phyloP scores from a whole-genome alignment of 805 yeast genomes.

The Wickerhamomyces chaumierensis region DNA sequence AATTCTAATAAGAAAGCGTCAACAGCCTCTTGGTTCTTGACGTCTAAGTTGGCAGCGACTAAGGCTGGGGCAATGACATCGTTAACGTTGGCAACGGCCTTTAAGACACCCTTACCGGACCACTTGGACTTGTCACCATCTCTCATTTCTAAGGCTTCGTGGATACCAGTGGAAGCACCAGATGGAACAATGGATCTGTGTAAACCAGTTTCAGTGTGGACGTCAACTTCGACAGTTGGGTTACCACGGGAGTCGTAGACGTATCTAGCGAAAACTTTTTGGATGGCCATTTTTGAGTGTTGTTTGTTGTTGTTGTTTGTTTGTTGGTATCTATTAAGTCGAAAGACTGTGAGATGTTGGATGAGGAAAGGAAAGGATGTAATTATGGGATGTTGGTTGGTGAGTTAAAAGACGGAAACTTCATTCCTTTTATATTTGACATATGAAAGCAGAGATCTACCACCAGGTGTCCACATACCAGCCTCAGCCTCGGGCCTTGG shows the following conservation, averaged over 20 bases:
- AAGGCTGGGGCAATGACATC: constrained; percentile 91
- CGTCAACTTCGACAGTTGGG: constrained; percentile 98
- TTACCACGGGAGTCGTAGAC: constrained; percentile 99
- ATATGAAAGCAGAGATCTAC: too few relatives aligned
- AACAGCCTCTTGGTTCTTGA: constrained; percentile 74
- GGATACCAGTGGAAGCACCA: constrained; percentile 99
- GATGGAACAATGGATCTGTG: constrained; percentile 98
- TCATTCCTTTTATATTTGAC: background rate
- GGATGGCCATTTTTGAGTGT: constrained; percentile 60
- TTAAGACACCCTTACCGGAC: constrained; percentile 97
- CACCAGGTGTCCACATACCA: background rate
- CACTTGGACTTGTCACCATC: constrained; percentile 96
- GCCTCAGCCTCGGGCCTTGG: too few relatives aligned
- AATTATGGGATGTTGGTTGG: too few relatives aligned
- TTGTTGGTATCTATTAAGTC: background rate
- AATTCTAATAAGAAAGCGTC: constrained; percentile 78
- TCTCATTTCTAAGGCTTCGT: constrained; percentile 97
- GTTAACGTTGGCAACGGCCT: constrained; percentile 96
- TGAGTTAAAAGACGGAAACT: too few relatives aligned
- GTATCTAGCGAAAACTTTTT: constrained; percentile 87
- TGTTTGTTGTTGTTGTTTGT: background rate
- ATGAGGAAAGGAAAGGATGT: too few relatives aligned
- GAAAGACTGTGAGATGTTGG: background rate
- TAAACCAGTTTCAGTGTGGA: constrained; percentile 83
- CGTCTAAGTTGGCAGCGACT: constrained; percentile 68